Evolutionary conservation across 768 basidiomycete species (phyloP).

Genomic region (Tremella fuciformis): DNA sequence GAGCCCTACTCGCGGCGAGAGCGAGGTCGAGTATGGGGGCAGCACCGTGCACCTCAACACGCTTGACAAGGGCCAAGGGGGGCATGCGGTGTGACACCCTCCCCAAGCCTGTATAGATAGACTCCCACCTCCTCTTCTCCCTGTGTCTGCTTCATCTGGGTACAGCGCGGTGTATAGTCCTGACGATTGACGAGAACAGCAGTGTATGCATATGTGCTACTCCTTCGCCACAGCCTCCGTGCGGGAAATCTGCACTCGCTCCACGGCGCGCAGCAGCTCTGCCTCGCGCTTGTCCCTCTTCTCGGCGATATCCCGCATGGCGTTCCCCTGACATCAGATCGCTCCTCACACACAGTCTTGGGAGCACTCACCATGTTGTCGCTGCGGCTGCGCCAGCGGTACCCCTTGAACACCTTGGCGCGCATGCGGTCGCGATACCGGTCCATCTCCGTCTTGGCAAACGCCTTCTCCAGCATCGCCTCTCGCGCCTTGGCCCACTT

Average conservation of each 20-base stretch:
- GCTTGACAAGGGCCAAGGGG: constrained; percentile 22
- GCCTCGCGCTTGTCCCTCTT: constrained; percentile 53
- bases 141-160: too few species aligned
- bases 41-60: constrained; percentile 29
- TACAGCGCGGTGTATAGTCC: too few species aligned
- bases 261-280: neutral
- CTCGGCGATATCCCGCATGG: constrained; percentile 36
- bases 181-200: too few species aligned
- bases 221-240: neutral
- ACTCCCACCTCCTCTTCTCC: too few species aligned
- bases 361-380: constrained; percentile 49
- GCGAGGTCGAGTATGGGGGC: constrained; percentile 15
- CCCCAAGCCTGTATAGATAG: too few species aligned
- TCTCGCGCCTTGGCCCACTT: constrained; percentile 18
- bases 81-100: constrained; percentile 4
- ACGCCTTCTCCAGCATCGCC: constrained; percentile 64
- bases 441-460: constrained; percentile 56
- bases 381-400: constrained; percentile 38
- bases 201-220: too few species aligned
- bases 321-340: neutral
- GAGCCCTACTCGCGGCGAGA: constrained; percentile 5
- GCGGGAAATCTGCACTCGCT: neutral
- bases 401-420: constrained; percentile 47
- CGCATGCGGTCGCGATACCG: constrained; percentile 50
- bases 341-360: constrained; percentile 40